Conservation (phyloP, 2,329 filamentous ascomycete species). For the Fonsecaea erecta region DNA sequence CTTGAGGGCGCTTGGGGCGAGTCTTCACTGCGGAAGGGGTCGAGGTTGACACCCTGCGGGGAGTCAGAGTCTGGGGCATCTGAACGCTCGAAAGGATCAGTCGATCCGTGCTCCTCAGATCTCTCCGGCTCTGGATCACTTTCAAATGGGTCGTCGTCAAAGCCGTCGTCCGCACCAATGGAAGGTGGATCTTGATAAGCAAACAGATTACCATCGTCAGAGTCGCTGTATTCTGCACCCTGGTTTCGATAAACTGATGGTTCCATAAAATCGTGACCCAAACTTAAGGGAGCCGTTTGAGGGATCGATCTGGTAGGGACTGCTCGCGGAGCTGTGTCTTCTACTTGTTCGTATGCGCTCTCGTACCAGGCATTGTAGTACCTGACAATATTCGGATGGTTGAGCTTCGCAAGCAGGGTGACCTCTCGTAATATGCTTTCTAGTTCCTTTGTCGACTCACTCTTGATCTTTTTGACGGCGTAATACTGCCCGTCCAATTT, state of each 20-base stretch:
- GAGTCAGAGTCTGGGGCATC: conserved; percentile 6
- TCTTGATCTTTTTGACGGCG: conserved; percentile 94
- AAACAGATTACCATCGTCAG: conserved; percentile 44
- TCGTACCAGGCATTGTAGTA: conserved; percentile 98
- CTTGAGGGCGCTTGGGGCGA: conserved; percentile 16
- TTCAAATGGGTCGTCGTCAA: conserved; percentile 50
- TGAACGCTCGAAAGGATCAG: conserved; percentile 22
- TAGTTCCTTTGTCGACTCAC: conserved; percentile 70
- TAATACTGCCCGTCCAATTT: conserved; percentile 93
- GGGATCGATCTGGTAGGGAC: conserved; percentile 17
- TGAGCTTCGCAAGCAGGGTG: conserved; percentile 85
- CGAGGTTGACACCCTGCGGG: conserved; percentile 12
- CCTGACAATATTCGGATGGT: conserved; percentile 83
- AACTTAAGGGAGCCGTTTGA: conserved; percentile 23
- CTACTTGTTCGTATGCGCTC: conserved; percentile 33
- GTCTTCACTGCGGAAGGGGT: conserved; percentile 23
- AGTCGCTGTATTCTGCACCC: conserved; percentile 73
- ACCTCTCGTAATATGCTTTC: conserved; percentile 78
- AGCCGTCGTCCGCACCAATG: conserved; percentile 48
- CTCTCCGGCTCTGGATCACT: conserved; percentile 27
- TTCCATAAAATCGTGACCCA: conserved; percentile 88
- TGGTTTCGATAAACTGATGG: conserved; percentile 73
- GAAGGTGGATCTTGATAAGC: conserved; percentile 38
- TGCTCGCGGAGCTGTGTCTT: conserved; percentile 15
- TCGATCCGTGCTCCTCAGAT: conserved; percentile 15